Base-by-base conservation (phyloP, 2,329 filamentous ascomycete species). In the Cladorrhinum sp. region DNA sequence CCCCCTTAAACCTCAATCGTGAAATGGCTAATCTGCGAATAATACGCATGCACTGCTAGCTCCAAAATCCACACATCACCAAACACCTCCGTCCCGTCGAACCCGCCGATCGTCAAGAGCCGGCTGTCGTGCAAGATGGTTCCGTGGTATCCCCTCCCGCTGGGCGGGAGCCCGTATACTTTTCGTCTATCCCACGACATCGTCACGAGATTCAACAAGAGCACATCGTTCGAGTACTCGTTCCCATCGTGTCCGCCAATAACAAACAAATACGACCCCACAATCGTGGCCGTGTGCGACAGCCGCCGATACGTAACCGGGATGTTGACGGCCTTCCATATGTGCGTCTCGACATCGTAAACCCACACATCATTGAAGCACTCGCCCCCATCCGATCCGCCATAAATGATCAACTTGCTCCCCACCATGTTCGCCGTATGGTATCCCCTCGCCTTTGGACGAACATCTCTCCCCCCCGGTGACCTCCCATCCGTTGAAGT, bases 321-420 rank as follows among this genome's bases (percentile, higher is more conserved):
- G 23, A 88, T 86, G 60, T 77, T 72, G 59, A 88, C 86, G 6
- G 77, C 70, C 62, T 81, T 83, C 85, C 87, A 90, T 23, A 77
- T 66, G 61, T 82, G 79, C 42, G 78, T 80, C 55, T 89, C 86
- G 5, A 89, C 82, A 70, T 90, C 86, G 74, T 88, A 89, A 28
- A 90, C 83, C 87, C 87, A 90, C 46, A 90, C 86, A 69, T 90
- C 87, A 70, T 86, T 82, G 74, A 90, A 90, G 74, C 87, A 90
- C 73, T 89, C 86, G 56, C 85, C 85, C 65, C 87, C 87, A 71
- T 90, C 87, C 2, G 85, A 88, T 33, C 87, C 87, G 42, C 87
- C 87, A 71, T 84, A 89, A 67, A 90, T 86, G 72, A 90, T 89
- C 63, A 90, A 82, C 75, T 90, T 90, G 73, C 82, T 82, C 65